phyloP scores from a whole-genome alignment of 768 basidiomycete species.

The Leccinellum luteum region DNA sequence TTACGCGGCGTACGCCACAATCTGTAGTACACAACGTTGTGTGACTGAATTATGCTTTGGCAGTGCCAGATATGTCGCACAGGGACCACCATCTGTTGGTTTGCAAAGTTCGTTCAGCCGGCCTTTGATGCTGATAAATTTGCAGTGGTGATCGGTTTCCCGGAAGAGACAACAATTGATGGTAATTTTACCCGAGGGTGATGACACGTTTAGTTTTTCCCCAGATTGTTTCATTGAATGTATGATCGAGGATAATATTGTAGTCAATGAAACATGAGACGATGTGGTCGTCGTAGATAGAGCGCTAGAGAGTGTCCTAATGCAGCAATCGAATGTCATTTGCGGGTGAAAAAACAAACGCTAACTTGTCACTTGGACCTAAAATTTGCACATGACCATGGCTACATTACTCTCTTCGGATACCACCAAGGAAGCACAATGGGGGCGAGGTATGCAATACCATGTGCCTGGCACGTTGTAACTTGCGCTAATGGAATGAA shows the following conservation, averaged over 20 bases:
- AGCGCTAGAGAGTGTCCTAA: slow-evolving; percentile 31
- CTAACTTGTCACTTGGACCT: slow-evolving; percentile 19
- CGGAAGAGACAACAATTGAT: slow-evolving; percentile 5
- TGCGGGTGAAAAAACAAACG: slow-evolving; percentile 17
- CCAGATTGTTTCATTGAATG: slow-evolving; percentile 2
- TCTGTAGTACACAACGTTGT: background rate
- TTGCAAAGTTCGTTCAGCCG: background rate
- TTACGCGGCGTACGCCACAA: too few species aligned
- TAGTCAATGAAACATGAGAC: background rate
- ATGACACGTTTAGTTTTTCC: background rate
- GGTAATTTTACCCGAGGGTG: background rate
- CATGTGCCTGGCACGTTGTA: slow-evolving; percentile 8
- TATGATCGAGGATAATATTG: background rate
- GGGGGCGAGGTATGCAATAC: slow-evolving; percentile 40
- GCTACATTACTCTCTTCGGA: slow-evolving; percentile 25
- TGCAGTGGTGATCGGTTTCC: slow-evolving; percentile 29
- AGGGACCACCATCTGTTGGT: slow-evolving; percentile 32
- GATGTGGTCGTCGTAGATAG: slow-evolving; percentile 24
- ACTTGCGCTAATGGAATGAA: slow-evolving; percentile 14
- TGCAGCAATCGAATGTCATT: slow-evolving; percentile 24
- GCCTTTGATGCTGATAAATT: slow-evolving; percentile 9
- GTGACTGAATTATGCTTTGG: slow-evolving; percentile 3
- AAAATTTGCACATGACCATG: slow-evolving; percentile 31
- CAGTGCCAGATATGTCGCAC: slow-evolving; percentile 30
- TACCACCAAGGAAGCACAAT: slow-evolving; percentile 34